Base-by-base conservation (phyloP, 352 stramenopile species). In the Globisporangium emineosum region DNA sequence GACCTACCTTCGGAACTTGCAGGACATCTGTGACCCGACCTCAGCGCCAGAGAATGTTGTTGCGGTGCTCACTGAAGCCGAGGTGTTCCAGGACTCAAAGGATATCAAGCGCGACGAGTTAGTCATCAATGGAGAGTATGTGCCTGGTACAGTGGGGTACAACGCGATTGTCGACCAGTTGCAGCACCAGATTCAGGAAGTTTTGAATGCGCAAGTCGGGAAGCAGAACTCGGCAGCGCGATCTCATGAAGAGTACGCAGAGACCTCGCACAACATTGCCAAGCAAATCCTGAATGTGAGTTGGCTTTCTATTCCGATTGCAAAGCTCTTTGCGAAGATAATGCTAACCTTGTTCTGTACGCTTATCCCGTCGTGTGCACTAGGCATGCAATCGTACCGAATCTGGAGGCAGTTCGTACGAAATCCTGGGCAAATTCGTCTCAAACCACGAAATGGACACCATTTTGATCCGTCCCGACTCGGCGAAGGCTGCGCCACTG, bases 311-410 rank as follows among this genome's bases (percentile, higher is more conserved):
- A 19, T 8, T 27, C 4, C 19, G 15, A 29, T 32, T 21, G 30
- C 17, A 15, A 17, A n/a, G 8, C 17, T 37, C 10, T 19, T 9
- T 30, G 32, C 43, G n/a, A 30, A 49, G 0, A 15, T 10, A 23
- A 8, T 8, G 10, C 27, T 62, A 35, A 42, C 35, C 0, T 30
- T 62, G 33, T 10, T n/a, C 12, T 42, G 5, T 25, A 15, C 25
- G 21, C 10, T 60, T 7, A 15, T 33, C 13, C n/a, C 35, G 10
- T n/a, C 9, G 9, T 27, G 19, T 25, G 19, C 43, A 7, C 30
- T 72, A 91, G 71, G 77, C 84, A 2, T 88, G 81, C 71, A 94
- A 94, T 57, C 83, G 85, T 2, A 94, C 85, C 17, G 83, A 94
- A 61, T 94, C 85, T 0, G 83, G 85, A 12, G 85, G 85, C 9